Evolutionary conservation across 1,139 yeast species (phyloP), one percentile per base, ranked within the genome.

Genomic region (Casaregolazyma suthepensis): DNA sequence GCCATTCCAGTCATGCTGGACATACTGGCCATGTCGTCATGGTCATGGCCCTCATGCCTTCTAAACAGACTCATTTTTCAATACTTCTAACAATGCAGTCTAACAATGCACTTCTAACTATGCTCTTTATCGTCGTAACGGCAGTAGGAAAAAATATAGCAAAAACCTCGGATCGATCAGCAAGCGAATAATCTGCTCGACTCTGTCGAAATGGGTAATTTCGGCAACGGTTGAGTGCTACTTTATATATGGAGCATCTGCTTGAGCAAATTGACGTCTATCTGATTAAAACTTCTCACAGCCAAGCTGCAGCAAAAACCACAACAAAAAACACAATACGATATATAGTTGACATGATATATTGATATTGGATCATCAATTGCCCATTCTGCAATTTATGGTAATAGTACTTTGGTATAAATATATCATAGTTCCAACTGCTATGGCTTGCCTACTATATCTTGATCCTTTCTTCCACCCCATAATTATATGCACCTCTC

Each of bases 1-100:
- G 52, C 54, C 58, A 52, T 54, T 18, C 55, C 43, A 12, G 42
- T 43, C 48, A 46, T 48, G 15, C 44, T 12, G 43, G 35, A 18
- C 49, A 47, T 45, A 54, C 45, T n/a, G 17, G 26, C 31, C 46
- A 51, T 51, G 29, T 10, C 49, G 31, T 29, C 48, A 46, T 31
- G 19, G 20, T 22, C 45, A 23, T 38, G 45, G 13, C 45, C 50
- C 18, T 47, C 50, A 38, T 47, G 50, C 26, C 50, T 43, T 17
- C 35, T 43, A 7, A 47, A 17, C 20, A 47, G 45, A 35, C 2
- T 13, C 40, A 35, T 35, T n/a, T 35, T 35, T n/a, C 17, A n/a
- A n/a, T 31, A n/a, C 9, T 10, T 35, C 3, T n/a, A 13, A 35
- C 15, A 35, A 35, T 35, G 31, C 31, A 5, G 31, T 26, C 31